Percentiles rank a stretch among this genome's conserved stretches.
phyloP scores from a whole-genome alignment of 345 rosid genomes.

The Eucalyptus brandiana region DNA sequence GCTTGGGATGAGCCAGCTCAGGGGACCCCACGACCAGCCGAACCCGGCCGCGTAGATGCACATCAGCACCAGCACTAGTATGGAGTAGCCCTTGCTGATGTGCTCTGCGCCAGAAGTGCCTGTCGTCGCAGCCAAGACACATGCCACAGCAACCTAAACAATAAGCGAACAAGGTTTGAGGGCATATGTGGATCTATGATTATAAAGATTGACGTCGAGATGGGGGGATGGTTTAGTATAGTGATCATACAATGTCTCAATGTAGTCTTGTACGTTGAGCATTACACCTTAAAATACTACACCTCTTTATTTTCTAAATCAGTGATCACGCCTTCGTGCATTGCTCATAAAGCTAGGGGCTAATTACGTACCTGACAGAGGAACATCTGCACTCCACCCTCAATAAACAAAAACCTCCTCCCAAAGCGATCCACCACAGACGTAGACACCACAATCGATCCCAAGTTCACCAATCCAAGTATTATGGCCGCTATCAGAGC shows the following conservation, averaged over 20 bases:
- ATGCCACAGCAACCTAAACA: constrained; percentile 14
- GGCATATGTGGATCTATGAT: not conserved
- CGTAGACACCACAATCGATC: constrained; percentile 45
- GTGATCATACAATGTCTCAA: not conserved
- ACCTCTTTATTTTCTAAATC: not conserved
- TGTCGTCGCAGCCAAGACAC: constrained; percentile 17
- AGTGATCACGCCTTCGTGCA: not conserved
- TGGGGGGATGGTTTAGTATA: not conserved
- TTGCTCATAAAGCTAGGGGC: not conserved
- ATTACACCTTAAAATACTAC: not conserved
- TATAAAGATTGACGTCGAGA: not conserved
- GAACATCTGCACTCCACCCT: constrained; percentile 61
- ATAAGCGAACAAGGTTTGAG: not conserved
- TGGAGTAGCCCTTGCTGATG: constrained; percentile 21
- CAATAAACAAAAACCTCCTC: constrained; percentile 55
- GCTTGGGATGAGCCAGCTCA: constrained; percentile 50
- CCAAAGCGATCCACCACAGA: constrained; percentile 62
- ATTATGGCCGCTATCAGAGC: constrained; percentile 57
- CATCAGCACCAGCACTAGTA: constrained; percentile 31
- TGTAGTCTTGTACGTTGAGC: not conserved
- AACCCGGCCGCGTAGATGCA: constrained; percentile 56
- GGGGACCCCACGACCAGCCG: constrained; percentile 76
- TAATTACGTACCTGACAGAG: constrained; percentile 37
- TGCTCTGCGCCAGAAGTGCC: constrained; percentile 32
- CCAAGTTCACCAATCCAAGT: constrained; percentile 61